Evolutionary conservation across 106 monocot species (phyloP), one percentile per base, ranked within the genome.

Genomic region (Dendrobium nobile): DNA sequence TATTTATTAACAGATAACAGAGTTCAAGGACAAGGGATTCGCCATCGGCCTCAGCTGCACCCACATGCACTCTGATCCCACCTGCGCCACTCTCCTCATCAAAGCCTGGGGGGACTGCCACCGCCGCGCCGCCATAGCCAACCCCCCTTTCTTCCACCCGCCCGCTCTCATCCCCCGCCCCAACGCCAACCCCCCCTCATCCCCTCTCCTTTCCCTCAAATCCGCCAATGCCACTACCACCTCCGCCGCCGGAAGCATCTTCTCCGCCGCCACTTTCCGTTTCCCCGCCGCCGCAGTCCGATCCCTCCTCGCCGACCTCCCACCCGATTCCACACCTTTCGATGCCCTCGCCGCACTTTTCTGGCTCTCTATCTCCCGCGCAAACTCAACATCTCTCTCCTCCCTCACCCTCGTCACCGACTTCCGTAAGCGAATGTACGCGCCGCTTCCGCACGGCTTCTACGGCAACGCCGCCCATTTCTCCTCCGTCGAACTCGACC

Each of bases 131-230:
- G 79, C 51, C 90, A 87, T 93, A 79, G 47, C 61, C 78, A 56
- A 82, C 83, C 92, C 94, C 7, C 97, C 97, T 9, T 96, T 96
- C 91, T 90, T 96, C 88, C 89, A 96, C 81, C 87, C 93, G 0
- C 88, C 89, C 9, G 95, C 78, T 72, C 91, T 97, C 77, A 51
- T 78, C 75, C 77, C 85, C 84, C 84, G 84, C 24, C 67, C 92
- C 78, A 22, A 41, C 22, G 88, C 87, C 79, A 80, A 81, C 78
- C 82, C 86, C 11, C 56, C 77, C 77, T 64, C n/a, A n/a, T n/a
- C 87, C 51, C 64, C 74, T 22, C 79, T 88, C 81, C 93, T 92
- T 33, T 61, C 78, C 75, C 17, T 37, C 79, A 91, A 96, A 58
- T 85, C 91, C 41, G 2, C 26, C 19, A 4, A 18, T 2, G 0